Evolutionary conservation across 1,284 basidiomycete genomes (phyloP).

Genomic region (Leccinum holopus): DNA sequence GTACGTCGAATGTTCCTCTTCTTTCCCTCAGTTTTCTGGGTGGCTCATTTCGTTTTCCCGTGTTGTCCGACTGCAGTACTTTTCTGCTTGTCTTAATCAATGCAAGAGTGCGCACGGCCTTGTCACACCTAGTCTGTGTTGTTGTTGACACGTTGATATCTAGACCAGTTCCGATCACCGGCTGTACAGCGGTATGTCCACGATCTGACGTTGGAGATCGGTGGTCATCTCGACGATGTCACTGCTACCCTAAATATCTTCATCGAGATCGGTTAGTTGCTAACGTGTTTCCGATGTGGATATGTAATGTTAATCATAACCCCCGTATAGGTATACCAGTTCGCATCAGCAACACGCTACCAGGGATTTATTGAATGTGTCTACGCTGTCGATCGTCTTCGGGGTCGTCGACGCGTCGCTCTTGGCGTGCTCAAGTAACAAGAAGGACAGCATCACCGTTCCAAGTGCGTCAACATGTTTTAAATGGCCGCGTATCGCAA

Average conservation of each 20-base stretch:
- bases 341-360: conserved; percentile 56
- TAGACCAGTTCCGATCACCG: conserved; percentile 47
- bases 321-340: conserved; percentile 53
- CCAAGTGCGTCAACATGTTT: too few species aligned
- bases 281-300: not conserved
- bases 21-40: not conserved
- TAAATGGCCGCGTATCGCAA: too few species aligned
- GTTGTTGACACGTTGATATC: not conserved
- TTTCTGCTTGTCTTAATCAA: conserved; percentile 27
- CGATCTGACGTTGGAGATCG: conserved; percentile 50
- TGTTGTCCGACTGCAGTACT: conserved; percentile 22
- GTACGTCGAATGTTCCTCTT: conserved; percentile 24
- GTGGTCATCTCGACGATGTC: conserved; percentile 54
- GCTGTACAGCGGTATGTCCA: conserved; percentile 58
- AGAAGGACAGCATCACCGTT: conserved; percentile 1
- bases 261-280: conserved; percentile 49
- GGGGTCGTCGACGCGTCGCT: conserved; percentile 54
- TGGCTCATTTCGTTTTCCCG: not conserved
- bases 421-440: conserved; percentile 45
- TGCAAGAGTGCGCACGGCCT: conserved; percentile 24
- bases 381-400: conserved; percentile 60
- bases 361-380: conserved; percentile 51
- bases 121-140: conserved; percentile 18
- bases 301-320: conserved; percentile 4
- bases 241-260: conserved; percentile 49